phyloP scores from a whole-genome alignment of 1,139 yeast genomes.

The Suhomyces yuchorum region DNA sequence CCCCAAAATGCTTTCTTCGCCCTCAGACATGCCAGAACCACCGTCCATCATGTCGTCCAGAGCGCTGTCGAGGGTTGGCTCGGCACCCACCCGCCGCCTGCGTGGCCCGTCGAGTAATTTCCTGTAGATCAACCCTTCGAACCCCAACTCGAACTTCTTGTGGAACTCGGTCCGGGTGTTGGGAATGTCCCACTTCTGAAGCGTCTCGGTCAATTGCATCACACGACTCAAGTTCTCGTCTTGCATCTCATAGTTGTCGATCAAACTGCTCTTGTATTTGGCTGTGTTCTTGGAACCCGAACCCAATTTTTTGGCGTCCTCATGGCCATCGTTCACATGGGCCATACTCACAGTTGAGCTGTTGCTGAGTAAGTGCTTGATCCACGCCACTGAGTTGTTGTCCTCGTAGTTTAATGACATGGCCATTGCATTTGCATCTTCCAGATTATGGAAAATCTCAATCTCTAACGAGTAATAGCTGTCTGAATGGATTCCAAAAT shows the following conservation, averaged over 20 bases:
- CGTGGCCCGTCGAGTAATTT: slow-evolving; percentile 19
- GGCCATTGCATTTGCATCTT: slow-evolving; percentile 47
- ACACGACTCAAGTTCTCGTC: slow-evolving; percentile 18
- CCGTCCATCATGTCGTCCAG: slow-evolving; percentile 13
- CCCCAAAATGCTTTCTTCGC: slow-evolving; percentile 32
- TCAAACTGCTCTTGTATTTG: slow-evolving; percentile 11
- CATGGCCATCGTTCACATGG: not conserved
- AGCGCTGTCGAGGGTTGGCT: slow-evolving; percentile 5
- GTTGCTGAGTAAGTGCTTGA: slow-evolving; percentile 14
- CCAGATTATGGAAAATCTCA: slow-evolving; percentile 57
- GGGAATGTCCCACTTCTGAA: slow-evolving; percentile 16
- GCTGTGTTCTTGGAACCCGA: not conserved
- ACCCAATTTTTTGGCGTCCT: not conserved
- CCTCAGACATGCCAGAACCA: slow-evolving; percentile 14
- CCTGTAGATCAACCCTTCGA: slow-evolving; percentile 24
- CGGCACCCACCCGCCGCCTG: slow-evolving; percentile 1
- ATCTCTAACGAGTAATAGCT: slow-evolving; percentile 72
- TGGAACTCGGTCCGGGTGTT: slow-evolving; percentile 9
- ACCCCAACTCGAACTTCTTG: slow-evolving; percentile 21
- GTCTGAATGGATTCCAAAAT: slow-evolving; percentile 71
- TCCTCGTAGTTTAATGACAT: slow-evolving; percentile 18
- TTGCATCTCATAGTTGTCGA: slow-evolving; percentile 15
- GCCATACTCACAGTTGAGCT: not conserved
- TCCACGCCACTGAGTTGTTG: slow-evolving; percentile 19
- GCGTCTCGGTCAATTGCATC: slow-evolving; percentile 13